Evolutionary conservation across 208 protist species (phyloP).

Genomic region (Trypanosoma rangeli): DNA sequence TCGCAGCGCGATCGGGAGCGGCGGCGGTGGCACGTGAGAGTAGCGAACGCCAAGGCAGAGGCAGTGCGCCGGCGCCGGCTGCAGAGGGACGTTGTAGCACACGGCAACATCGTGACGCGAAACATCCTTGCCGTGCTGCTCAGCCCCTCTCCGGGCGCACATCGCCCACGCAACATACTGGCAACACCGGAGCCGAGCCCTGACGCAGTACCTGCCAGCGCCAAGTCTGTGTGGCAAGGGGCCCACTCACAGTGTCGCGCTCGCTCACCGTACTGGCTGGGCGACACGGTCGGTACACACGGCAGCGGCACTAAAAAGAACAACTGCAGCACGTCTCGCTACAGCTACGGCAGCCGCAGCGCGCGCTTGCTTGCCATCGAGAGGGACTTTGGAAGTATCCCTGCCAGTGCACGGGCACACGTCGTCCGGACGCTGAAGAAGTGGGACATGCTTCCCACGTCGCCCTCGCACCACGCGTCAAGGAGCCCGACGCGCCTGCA

Average conservation of each 20-base stretch:
- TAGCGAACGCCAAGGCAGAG: not conserved
- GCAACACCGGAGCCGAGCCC: not conserved
- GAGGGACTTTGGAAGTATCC: conserved; percentile 14
- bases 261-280: not conserved
- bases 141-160: not conserved
- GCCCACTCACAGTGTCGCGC: not conserved
- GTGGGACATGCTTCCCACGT: conserved; percentile 21
- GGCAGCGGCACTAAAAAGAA: not conserved
- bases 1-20: not conserved
- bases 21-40: not conserved
- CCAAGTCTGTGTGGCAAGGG: not conserved
- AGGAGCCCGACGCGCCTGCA: not conserved
- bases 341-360: conserved; percentile 12
- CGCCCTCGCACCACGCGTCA: not conserved
- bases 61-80: not conserved
- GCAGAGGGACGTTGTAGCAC: not conserved
- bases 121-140: conserved; percentile 14
- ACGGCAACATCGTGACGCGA: conserved; percentile 13
- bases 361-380: conserved; percentile 16
- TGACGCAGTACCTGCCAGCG: not conserved
- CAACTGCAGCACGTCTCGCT: not conserved
- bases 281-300: not conserved
- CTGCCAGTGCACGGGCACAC: not conserved
- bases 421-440: conserved; percentile 19
- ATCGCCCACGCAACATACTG: not conserved